Evolutionary conservation across 2,329 filamentous ascomycete species (phyloP), one percentile per base, ranked within the genome.

Genomic region (Aspergillus oerlinghausenensis): DNA sequence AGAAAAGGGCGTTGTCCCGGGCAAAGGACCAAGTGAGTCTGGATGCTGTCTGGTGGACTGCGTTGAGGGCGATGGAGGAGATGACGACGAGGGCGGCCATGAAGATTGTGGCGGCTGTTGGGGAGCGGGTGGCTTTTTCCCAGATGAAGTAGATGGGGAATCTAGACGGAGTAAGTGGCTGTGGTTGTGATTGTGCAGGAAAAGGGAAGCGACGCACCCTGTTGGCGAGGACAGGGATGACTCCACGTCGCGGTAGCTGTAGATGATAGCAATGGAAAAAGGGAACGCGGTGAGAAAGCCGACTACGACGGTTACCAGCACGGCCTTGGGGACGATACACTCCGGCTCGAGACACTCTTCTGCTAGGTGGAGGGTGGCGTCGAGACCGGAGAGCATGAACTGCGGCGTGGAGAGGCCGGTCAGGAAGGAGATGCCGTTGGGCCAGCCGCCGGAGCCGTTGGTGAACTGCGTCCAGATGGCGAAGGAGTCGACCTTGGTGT

Each of bases 11-110:
- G 21, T 68, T 58, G 53, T 71, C 69, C 28, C 69, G 67, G 2
- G 69, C 67, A n/a, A 71, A 70, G 5, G 68, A 70, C 69, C 68
- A 71, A 28, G 67, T 68, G 53, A 70, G 63, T 52, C 69, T 64
- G 19, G 68, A 70, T 38, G 68, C 61, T 7, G 69, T 70, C 26
- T 66, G 64, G 45, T 66, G 63, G 1, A 66, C 63, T 32, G 63
- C 64, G 19, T 59, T 65, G 3, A 66, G 54, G n/a, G 64, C 64
- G 7, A 65, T 43, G 32, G 55, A 59, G 45, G 61, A 61, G 42
- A 65, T 50, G 19, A 52, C 43, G 45, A 65, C 56, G 8, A 62
- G 47, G 19, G 49, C 55, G 10, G 58, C 59, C 63, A 65, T 65
- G 53, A 63, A 66, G 25, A 61, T 54, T 25, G 63, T 64, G 23